Conservation (phyloP, 805 yeast species). For the Metschnikowia gelsemii region DNA sequence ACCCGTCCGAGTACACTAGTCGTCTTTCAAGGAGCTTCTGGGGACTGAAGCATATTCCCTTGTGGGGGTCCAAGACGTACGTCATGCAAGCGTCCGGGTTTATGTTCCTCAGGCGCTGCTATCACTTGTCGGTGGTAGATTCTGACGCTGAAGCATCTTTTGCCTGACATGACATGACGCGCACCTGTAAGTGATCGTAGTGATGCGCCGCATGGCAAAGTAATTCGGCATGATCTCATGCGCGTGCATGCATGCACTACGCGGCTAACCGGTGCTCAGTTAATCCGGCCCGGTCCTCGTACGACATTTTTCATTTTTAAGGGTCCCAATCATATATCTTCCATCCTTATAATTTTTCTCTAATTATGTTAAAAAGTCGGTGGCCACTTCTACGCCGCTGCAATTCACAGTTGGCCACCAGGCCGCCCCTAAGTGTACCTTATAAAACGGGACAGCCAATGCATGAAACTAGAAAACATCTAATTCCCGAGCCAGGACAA, state of each 20-base stretch:
- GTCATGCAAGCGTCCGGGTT: conserved; percentile 11
- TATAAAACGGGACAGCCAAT: conserved; percentile 80
- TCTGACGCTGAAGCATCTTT: too few species aligned
- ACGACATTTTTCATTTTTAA: background rate
- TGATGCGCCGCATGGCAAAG: conserved; percentile 5
- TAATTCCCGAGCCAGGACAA: conserved; percentile 69
- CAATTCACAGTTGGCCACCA: conserved; percentile 17
- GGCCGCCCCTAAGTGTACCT: conserved; percentile 27
- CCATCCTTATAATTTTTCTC: too few species aligned
- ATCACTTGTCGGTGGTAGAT: too few species aligned
- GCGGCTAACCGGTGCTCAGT: too few species aligned
- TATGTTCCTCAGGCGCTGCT: background rate
- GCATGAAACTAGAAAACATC: conserved; percentile 77
- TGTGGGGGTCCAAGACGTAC: conserved; percentile 19
- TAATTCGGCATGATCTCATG: background rate
- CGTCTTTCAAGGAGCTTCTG: conserved; percentile 1
- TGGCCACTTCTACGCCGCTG: conserved; percentile 9
- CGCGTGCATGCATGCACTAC: conserved; percentile 12
- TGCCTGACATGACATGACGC: too few species aligned
- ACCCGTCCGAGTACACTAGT: conserved; percentile 10
- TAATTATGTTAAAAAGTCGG: conserved; percentile 1
- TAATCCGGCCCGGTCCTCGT: conserved; percentile 8
- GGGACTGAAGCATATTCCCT: conserved; percentile 21
- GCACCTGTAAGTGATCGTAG: conserved; percentile 3
- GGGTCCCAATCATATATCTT: too few species aligned